These are phyloP conservation scores for Starmera dryadoides DNA, from an alignment of 805 yeast genomes.

Conservation along the genomic window DNA sequence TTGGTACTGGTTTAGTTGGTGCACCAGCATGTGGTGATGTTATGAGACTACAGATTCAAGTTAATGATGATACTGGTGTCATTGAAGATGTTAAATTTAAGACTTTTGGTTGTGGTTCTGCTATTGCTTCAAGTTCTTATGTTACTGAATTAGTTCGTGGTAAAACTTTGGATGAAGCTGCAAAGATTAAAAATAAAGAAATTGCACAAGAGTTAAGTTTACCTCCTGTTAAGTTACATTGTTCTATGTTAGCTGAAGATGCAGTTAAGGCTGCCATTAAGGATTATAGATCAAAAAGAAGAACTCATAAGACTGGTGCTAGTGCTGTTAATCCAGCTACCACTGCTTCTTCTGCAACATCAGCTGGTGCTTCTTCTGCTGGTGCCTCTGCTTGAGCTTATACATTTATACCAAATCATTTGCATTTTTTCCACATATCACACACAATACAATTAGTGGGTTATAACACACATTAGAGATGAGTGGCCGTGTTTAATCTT, in stretches of 20 bases:
- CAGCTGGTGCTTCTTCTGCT: neutral
- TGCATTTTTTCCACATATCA: neutral
- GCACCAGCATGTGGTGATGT: conserved; percentile 99
- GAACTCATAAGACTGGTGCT: conserved; percentile 17
- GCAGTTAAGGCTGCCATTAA: conserved; percentile 96
- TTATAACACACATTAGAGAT: neutral
- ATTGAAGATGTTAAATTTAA: conserved; percentile 95
- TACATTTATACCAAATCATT: neutral
- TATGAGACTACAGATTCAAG: conserved; percentile 94
- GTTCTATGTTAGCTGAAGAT: conserved; percentile 98
- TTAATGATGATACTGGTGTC: conserved; percentile 81
- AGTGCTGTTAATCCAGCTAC: conserved; percentile 44
- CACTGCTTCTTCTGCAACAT: conserved; percentile 24
- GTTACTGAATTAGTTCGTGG: conserved; percentile 96
- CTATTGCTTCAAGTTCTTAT: conserved; percentile 92
- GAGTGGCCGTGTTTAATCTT: neutral
- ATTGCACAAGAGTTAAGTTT: conserved; percentile 91
- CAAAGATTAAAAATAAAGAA: conserved; percentile 83
- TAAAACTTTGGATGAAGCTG: conserved; percentile 89
- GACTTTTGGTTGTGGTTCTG: conserved; percentile 99
- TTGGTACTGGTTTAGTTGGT: conserved; percentile 96
- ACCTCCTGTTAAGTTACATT: conserved; percentile 96
- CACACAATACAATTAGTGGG: neutral
- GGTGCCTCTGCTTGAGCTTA: too few species aligned
- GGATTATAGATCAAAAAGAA: conserved; percentile 85